Base-by-base conservation (phyloP, 2,329 filamentous ascomycete genomes). In the Botryotinia calthae region DNA sequence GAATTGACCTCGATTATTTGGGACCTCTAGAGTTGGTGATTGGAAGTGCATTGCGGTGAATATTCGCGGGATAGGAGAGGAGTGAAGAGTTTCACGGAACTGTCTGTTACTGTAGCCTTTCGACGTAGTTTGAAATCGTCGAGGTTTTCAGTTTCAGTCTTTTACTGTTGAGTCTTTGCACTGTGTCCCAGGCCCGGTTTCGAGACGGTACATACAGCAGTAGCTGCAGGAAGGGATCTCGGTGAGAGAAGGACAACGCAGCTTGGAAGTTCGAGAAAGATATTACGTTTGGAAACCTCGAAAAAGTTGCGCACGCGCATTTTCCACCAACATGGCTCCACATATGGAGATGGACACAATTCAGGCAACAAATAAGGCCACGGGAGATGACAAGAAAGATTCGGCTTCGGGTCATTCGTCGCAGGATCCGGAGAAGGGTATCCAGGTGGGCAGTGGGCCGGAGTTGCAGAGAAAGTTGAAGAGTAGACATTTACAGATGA, bases 401-500 rank as follows among this genome's bases (percentile, higher is more conserved):
- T 67, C 70, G 62, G 20, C 22, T 59, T 67, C 62, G 16, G 62
- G 40, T 40, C 48, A 48, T 67, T 67, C 62, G 61, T 66, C 44
- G 9, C 62, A 72, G 40, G 70, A 72, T 72, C 48, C 54, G 28
- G 70, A 72, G n/a, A 72, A 40, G 62, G 46, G 20, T 40, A 48
- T 72, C 4, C 62, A 68, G 62, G 70, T 72, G n/a, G 70, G 70
- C 20, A 67, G 42, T 46, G 70, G 70, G 22, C 70, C 70, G 22
- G 70, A 72, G 31, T 16, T 72, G 31, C 70, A 72, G 63, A 79
- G 79, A 70, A 77, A 76, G 72, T 83, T 90, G 18, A 89, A 87
- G 44, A 82, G 86, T 46, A 85, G 89, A 48, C 89, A 91, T 81
- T 85, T 91, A 44, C 88, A 91, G 82, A 91, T 91, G 88, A 89